phyloP scores from a whole-genome alignment of 140 eudicot species.

The Cichorium intybus region DNA sequence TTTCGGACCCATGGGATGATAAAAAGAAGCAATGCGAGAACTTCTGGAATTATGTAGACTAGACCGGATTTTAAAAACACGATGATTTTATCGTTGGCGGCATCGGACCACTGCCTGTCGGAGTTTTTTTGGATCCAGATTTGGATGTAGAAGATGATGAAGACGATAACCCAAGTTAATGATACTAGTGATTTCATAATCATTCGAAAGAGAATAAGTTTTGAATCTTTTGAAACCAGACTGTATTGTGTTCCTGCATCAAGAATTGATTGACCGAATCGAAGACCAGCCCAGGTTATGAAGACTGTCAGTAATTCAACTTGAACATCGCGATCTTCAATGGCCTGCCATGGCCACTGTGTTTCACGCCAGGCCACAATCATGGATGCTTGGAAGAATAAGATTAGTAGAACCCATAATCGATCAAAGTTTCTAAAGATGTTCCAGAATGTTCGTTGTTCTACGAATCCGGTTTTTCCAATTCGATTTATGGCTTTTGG shows the following conservation, averaged over 20 bases:
- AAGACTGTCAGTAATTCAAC: slow-evolving; percentile 79
- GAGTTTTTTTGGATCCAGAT: slow-evolving; percentile 76
- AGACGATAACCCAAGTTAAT: slow-evolving; percentile 62
- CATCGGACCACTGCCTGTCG: slow-evolving; percentile 60
- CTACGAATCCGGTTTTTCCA: slow-evolving; percentile 94
- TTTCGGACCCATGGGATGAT: slow-evolving; percentile 77
- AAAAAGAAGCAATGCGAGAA: slow-evolving; percentile 65
- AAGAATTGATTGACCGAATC: slow-evolving; percentile 67
- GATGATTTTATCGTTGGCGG: slow-evolving; percentile 53
- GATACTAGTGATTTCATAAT: slow-evolving; percentile 66
- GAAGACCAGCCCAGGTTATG: slow-evolving; percentile 76
- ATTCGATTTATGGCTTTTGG: slow-evolving; percentile 39
- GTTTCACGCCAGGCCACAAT: slow-evolving; percentile 77
- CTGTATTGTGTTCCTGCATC: slow-evolving; percentile 99
- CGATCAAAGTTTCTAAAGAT: slow-evolving; percentile 81
- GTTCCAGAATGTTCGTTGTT: slow-evolving; percentile 95
- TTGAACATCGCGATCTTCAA: slow-evolving; percentile 64
- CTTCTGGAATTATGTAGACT: slow-evolving; percentile 71
- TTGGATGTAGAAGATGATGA: slow-evolving; percentile 58
- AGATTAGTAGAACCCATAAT: slow-evolving; percentile 72
- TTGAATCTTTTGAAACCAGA: slow-evolving; percentile 53
- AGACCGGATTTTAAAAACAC: slow-evolving; percentile 65
- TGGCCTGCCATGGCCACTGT: slow-evolving; percentile 67
- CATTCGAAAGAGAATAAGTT: slow-evolving; percentile 72
- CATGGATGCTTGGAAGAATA: slow-evolving; percentile 72